Base-by-base conservation (phyloP, 495 filamentous ascomycete species). In the Penicillium angulare region DNA sequence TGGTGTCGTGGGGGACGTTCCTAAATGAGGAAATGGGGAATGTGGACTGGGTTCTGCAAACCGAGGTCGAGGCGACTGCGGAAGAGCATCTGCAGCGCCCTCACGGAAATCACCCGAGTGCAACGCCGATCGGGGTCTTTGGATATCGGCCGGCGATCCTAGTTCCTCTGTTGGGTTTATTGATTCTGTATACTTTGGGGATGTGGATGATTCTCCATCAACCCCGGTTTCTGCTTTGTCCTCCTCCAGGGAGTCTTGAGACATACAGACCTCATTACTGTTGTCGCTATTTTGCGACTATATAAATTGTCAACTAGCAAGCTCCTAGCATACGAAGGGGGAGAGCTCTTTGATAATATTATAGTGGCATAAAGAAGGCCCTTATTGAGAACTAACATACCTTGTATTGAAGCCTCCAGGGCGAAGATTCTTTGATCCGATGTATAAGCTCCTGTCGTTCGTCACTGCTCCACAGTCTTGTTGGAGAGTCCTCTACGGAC, bases 51-150 rank as follows among this genome's bases (percentile, higher is more conserved):
- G 67, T 9, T 58, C 42, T 29, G 47, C 49, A 40, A 63, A 49
- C 17, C 56, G 57, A 48, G 61, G 53, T 23, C 46, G 59, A 10
- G 57, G 59, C 22, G 56, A 52, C 43, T 55, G 56, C 18, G 63
- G 56, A 33, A 43, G 55, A 39, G 47, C 73, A 34, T 65, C 52
- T 41, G 50, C 15, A n/a, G 57, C 71, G 26, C 83, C 79, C 47
- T 85, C 80, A 15, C 85, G 86, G 57, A 97, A 97, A 64, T 97
- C 87, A 20, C 92, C 92, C 31, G 86, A 86, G 63, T 97, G 92
- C 38, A 97, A 75, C 32, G 92, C 90, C 9, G 92, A 97, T 40
- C 86, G 75, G 40, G 92, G 92, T 45, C 91, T 79, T 62, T 92
- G 86, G 51, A 95, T 93, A 57, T 84, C 80, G 50, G 72, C 57